A percentile compares a stretch with the other conserved stretches of the same genome.
Evolutionary conservation across 2,329 filamentous ascomycete species (phyloP).

Genomic region (Passalora sequoiae): DNA sequence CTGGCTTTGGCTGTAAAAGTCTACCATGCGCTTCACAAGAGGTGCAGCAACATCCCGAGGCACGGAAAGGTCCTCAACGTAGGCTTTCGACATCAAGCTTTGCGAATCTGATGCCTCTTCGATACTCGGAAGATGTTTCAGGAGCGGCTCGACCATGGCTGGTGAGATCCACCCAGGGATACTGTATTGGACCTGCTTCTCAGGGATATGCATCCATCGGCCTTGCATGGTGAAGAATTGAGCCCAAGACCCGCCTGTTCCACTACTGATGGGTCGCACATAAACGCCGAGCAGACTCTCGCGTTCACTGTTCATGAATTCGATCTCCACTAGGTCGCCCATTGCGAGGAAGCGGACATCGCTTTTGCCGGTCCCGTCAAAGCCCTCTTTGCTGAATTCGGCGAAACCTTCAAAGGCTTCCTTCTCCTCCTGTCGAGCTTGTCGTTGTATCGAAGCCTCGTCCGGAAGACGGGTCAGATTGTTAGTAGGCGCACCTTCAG

Average conservation of each 20-base stretch:
- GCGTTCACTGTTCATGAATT: constrained; percentile 27
- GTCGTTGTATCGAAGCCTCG: constrained; percentile 21
- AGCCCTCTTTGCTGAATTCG: constrained; percentile 24
- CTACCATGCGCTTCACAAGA: constrained; percentile 40
- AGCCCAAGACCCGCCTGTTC: constrained; percentile 29
- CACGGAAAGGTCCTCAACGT: constrained; percentile 38
- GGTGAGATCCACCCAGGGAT: constrained; percentile 47
- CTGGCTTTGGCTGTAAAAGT: constrained; percentile 43
- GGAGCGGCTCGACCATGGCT: constrained; percentile 43
- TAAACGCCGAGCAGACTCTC: constrained; percentile 48
- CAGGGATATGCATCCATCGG: constrained; percentile 41
- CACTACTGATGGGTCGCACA: constrained; percentile 30
- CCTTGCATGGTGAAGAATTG: constrained; percentile 51
- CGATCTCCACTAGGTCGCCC: constrained; percentile 48
- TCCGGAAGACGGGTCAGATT: constrained; percentile 30
- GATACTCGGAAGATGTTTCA: constrained; percentile 48
- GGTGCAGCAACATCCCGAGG: constrained; percentile 44
- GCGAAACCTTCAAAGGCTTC: constrained; percentile 20
- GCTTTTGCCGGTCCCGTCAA: constrained; percentile 30
- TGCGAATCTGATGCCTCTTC: constrained; percentile 31
- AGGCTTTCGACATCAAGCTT: constrained; percentile 33
- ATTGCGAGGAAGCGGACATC: constrained; percentile 37
- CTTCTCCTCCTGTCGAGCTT: constrained; percentile 25
- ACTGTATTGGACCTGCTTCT: constrained; percentile 43
- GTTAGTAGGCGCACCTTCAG: constrained; percentile 26